phyloP scores from a whole-genome alignment of 2,329 filamentous ascomycete species.

The Pseudogymnoascus sp. region DNA sequence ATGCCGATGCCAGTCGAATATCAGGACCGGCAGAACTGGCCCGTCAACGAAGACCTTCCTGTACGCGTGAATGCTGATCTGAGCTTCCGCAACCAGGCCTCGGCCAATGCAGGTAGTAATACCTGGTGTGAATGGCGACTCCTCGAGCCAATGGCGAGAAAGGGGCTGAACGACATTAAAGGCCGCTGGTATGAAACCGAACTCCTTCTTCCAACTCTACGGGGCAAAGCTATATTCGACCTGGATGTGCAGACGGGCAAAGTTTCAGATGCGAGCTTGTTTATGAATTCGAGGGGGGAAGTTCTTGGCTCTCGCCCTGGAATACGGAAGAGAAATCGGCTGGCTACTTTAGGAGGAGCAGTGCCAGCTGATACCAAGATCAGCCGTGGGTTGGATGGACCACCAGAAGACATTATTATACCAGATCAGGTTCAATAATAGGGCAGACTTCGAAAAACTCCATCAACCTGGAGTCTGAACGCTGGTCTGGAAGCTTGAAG shows the following conservation, averaged over 20 bases:
- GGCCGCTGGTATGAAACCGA: constrained; percentile 53
- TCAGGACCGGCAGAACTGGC: constrained; percentile 29
- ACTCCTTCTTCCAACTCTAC: constrained; percentile 35
- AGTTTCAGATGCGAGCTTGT: constrained; percentile 33
- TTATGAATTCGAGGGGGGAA: constrained; percentile 40
- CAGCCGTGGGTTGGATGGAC: constrained; percentile 27
- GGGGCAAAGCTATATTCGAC: constrained; percentile 26
- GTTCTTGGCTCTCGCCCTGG: constrained; percentile 21
- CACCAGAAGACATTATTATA: not conserved
- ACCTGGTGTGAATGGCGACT: constrained; percentile 26
- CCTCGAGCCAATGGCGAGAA: constrained; percentile 23
- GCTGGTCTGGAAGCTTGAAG: not conserved
- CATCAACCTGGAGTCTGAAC: not conserved
- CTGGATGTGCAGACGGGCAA: constrained; percentile 27
- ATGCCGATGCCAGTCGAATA: constrained; percentile 25
- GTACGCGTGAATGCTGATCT: constrained; percentile 32
- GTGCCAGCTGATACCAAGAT: constrained; percentile 28
- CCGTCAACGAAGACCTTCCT: constrained; percentile 36
- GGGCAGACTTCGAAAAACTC: not conserved
- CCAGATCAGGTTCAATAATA: not conserved
- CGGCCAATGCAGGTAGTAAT: constrained; percentile 25
- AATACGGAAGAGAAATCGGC: constrained; percentile 25
- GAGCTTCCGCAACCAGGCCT: constrained; percentile 40
- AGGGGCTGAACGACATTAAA: constrained; percentile 39
- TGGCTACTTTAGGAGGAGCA: constrained; percentile 26